These are phyloP conservation scores for Alternaria sp. DNA, from an alignment of 2,329 filamentous ascomycete genomes.

Conservation along the genomic window DNA sequence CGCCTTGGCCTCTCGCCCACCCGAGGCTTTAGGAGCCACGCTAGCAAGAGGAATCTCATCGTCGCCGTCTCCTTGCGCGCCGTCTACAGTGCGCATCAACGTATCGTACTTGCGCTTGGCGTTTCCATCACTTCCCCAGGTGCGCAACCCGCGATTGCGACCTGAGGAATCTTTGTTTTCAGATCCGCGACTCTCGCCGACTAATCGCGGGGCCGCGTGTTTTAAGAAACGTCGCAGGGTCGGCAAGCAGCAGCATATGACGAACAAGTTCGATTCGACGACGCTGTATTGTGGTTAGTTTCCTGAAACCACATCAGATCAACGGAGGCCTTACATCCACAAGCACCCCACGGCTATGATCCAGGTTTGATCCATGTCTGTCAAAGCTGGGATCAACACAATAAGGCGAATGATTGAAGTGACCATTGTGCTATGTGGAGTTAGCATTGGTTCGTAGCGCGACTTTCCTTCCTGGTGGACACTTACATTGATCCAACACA, in stretches of 20 bases:
- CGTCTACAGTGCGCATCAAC: slow-evolving; percentile 22
- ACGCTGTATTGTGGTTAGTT: slow-evolving; percentile 29
- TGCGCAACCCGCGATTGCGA: slow-evolving; percentile 9
- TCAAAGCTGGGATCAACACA: slow-evolving; percentile 19
- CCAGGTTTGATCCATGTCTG: slow-evolving; percentile 21
- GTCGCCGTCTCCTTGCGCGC: not conserved
- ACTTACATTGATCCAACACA: slow-evolving; percentile 26
- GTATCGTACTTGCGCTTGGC: slow-evolving; percentile 21
- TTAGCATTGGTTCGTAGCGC: not conserved
- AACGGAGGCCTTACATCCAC: slow-evolving; percentile 16
- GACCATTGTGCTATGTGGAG: slow-evolving; percentile 16
- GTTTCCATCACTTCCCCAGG: slow-evolving; percentile 12
- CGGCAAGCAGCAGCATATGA: slow-evolving; percentile 52
- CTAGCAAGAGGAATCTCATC: slow-evolving; percentile 13
- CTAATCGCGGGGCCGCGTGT: slow-evolving; percentile 42
- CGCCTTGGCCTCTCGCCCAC: not conserved
- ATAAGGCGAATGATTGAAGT: slow-evolving; percentile 21
- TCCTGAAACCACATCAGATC: no score
- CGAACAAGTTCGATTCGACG: slow-evolving; percentile 51
- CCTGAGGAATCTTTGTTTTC: slow-evolving; percentile 8
- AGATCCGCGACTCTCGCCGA: slow-evolving; percentile 13
- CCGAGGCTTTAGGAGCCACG: not conserved
- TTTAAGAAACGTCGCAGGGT: slow-evolving; percentile 51
- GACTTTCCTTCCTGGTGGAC: not conserved
- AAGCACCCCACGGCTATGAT: slow-evolving; percentile 15